Conservation (phyloP, 768 basidiomycete genomes). For the Podaxis carcinomalis region DNA sequence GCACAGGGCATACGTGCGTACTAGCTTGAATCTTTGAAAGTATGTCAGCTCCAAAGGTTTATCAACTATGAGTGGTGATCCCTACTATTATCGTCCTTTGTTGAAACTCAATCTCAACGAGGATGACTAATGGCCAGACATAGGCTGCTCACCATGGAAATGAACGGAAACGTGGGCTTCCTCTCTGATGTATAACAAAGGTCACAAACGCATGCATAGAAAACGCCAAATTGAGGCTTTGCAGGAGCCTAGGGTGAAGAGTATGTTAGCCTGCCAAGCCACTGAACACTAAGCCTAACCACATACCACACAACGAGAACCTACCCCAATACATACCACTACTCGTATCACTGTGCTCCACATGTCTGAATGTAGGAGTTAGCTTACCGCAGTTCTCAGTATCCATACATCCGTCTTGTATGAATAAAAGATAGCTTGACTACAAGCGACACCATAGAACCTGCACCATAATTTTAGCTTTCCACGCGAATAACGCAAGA, state of each 20-base stretch:
- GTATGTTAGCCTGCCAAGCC: background rate
- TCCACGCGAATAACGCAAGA: background rate
- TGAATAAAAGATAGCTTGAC: conserved; percentile 12
- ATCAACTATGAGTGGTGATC: background rate
- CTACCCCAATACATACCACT: background rate
- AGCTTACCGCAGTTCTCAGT: conserved; percentile 5
- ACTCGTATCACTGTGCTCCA: background rate
- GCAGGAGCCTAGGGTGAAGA: conserved; percentile 4
- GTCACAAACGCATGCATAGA: conserved; percentile 6
- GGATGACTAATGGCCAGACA: background rate
- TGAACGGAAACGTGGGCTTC: background rate
- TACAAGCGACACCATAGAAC: conserved; percentile 12
- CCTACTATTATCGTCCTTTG: background rate
- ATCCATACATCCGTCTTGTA: conserved; percentile 4
- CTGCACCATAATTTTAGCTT: background rate
- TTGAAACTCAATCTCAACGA: background rate
- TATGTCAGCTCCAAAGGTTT: background rate
- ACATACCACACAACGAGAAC: background rate
- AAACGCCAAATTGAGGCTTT: conserved; percentile 12
- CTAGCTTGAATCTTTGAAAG: background rate
- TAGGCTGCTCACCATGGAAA: background rate
- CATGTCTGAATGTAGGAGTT: background rate
- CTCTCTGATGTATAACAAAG: conserved; percentile 5
- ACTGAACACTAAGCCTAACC: background rate
- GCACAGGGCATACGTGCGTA: background rate